Conservation (phyloP, 176 grass and related monocot genomes). For the Elymus sibiricus region DNA sequence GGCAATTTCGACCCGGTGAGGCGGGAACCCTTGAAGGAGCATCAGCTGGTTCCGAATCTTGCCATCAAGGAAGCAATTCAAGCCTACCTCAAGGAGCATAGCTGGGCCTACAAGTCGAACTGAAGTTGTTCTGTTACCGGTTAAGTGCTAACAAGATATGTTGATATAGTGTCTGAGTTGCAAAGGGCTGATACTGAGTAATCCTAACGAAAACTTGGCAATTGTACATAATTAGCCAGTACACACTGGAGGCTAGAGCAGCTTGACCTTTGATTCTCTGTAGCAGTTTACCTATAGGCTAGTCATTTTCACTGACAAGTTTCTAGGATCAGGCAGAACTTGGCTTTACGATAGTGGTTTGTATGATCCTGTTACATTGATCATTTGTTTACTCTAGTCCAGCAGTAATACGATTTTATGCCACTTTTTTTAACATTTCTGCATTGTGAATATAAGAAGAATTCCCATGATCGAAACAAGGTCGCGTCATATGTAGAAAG, state of each 20-base stretch:
- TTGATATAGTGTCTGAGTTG: background rate
- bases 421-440: too few species aligned
- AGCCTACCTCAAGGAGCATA: conserved; percentile 63
- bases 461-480: too few species aligned
- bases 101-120: conserved; percentile 73
- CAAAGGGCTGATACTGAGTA: background rate
- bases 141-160: background rate
- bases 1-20: conserved; percentile 69
- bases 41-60: conserved; percentile 73
- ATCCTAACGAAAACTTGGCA: background rate
- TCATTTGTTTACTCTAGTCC: background rate
- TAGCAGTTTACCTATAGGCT: background rate
- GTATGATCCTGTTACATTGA: background rate
- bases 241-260: background rate
- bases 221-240: background rate
- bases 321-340: background rate
- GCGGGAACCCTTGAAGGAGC: conserved; percentile 55
- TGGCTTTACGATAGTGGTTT: background rate
- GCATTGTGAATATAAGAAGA: too few species aligned
- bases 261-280: background rate
- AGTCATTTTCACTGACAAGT: background rate
- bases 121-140: background rate
- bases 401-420: background rate
- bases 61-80: conserved; percentile 81
- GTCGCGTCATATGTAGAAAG: too few species aligned